Evolutionary conservation across 2,329 filamentous ascomycete genomes (phyloP).

Genomic region (Mycocentrospora acerina): DNA sequence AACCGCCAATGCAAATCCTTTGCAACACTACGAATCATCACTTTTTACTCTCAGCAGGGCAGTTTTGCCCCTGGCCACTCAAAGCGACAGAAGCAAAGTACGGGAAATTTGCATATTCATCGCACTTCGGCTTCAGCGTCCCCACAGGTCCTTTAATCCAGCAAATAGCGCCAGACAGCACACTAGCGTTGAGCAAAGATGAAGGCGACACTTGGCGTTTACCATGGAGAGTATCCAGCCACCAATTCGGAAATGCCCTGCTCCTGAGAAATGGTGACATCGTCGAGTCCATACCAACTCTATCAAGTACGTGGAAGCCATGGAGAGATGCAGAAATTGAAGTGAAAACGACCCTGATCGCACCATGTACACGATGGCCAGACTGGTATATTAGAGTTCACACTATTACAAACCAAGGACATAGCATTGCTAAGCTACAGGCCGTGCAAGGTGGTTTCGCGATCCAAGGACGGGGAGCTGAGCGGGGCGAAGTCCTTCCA

Average conservation of each 20-base stretch:
- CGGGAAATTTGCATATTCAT: slow-evolving; percentile 39
- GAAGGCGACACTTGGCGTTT: slow-evolving; percentile 43
- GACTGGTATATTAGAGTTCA: slow-evolving; percentile 35
- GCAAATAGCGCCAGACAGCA: slow-evolving; percentile 46
- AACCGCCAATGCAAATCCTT: slow-evolving; percentile 49
- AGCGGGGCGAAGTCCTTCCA: slow-evolving; percentile 21
- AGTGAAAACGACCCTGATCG: slow-evolving; percentile 23
- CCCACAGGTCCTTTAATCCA: slow-evolving; percentile 42
- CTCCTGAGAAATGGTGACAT: slow-evolving; percentile 2
- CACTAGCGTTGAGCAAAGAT: slow-evolving; percentile 42
- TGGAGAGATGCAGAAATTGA: slow-evolving; percentile 31
- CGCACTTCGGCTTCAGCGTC: slow-evolving; percentile 42
- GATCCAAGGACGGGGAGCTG: slow-evolving; percentile 27
- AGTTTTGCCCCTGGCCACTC: slow-evolving; percentile 40
- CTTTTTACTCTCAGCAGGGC: slow-evolving; percentile 33
- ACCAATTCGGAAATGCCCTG: slow-evolving; percentile 6
- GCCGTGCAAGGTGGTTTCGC: slow-evolving; percentile 33
- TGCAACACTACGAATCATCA: slow-evolving; percentile 43
- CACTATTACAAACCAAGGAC: slow-evolving; percentile 12
- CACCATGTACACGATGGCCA: slow-evolving; percentile 28
- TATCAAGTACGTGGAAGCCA: slow-evolving; percentile 30
- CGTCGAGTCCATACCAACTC: slow-evolving; percentile 9
- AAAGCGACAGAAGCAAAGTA: slow-evolving; percentile 41
- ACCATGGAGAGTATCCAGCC: slow-evolving; percentile 33
- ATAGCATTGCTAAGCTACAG: slow-evolving; percentile 1